These are phyloP conservation scores for Closterium sp. DNA, from an alignment of 139 green algal genomes.

Conservation along the genomic window DNA sequence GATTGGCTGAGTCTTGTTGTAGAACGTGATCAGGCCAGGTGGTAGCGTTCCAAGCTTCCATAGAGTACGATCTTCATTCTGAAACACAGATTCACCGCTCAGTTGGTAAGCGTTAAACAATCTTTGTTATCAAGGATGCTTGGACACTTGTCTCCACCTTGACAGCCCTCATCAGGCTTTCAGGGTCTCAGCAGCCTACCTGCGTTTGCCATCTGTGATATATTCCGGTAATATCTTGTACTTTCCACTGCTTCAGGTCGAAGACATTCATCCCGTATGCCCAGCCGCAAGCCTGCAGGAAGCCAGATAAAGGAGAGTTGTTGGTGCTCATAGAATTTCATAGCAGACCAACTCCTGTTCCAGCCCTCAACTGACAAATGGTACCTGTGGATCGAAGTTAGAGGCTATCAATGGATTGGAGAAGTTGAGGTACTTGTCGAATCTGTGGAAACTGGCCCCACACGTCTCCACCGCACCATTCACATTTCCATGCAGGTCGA, in stretches of 20 bases:
- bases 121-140: not conserved
- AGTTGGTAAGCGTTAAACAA: not conserved
- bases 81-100: not conserved
- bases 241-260: slow-evolving; percentile 35
- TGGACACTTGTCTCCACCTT: too few species aligned
- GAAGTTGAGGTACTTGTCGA: slow-evolving; percentile 56
- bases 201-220: slow-evolving; percentile 44
- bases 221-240: slow-evolving; percentile 42
- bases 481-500: slow-evolving; percentile 42
- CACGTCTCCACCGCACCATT: slow-evolving; percentile 50
- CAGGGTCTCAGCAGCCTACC: not conserved
- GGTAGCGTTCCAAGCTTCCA: slow-evolving; percentile 51
- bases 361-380: not conserved
- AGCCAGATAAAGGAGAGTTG: not conserved
- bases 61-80: slow-evolving; percentile 44
- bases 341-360: not conserved
- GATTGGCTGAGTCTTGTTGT: slow-evolving; percentile 34
- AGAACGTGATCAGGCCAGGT: slow-evolving; percentile 50
- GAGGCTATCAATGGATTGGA: slow-evolving; percentile 41
- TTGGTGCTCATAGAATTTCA: not conserved
- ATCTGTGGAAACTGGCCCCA: slow-evolving; percentile 43
- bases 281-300: slow-evolving; percentile 43
- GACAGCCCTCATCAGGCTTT: too few species aligned
- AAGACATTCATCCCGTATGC: slow-evolving; percentile 54
- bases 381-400: slow-evolving; percentile 47